Evolutionary conservation across 331 rosid species (phyloP).

Genomic region (Malus hybrid): DNA sequence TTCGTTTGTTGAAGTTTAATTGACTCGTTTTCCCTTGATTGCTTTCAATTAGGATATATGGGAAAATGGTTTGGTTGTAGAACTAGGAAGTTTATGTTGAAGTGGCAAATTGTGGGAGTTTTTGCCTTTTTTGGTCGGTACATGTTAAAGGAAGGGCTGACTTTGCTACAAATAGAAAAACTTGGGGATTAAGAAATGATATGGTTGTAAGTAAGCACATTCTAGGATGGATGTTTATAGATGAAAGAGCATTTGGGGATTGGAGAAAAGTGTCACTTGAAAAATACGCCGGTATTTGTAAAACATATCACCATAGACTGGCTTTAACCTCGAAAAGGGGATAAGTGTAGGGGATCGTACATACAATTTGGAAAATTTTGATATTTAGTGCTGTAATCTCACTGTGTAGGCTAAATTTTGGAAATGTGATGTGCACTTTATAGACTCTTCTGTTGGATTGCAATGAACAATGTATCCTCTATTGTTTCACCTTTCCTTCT

Average conservation of each 20-base stretch:
- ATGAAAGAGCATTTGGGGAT: background rate
- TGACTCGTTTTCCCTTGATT: background rate
- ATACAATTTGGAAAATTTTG: background rate
- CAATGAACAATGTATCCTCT: slow-evolving; percentile 1
- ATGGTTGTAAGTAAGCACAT: background rate
- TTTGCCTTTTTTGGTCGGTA: background rate
- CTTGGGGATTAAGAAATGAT: background rate
- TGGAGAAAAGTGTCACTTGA: no score
- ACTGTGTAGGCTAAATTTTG: background rate
- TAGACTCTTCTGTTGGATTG: slow-evolving; percentile 10
- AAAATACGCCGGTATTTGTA: background rate
- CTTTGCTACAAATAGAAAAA: background rate
- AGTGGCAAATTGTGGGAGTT: background rate
- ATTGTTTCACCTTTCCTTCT: background rate
- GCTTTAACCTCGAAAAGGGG: background rate
- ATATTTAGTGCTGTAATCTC: background rate
- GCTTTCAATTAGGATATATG: background rate
- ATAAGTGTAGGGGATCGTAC: background rate
- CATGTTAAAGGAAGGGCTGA: background rate
- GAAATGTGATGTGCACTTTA: background rate
- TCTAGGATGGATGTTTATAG: background rate
- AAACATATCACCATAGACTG: background rate
- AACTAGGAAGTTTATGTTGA: background rate
- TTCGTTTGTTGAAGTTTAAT: background rate
- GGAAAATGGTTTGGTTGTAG: background rate